Percentiles rank a stretch among this genome's conserved stretches.
Evolutionary conservation across 2,329 filamentous ascomycete genomes (phyloP).

Genomic region (Aspergillus hortae): DNA sequence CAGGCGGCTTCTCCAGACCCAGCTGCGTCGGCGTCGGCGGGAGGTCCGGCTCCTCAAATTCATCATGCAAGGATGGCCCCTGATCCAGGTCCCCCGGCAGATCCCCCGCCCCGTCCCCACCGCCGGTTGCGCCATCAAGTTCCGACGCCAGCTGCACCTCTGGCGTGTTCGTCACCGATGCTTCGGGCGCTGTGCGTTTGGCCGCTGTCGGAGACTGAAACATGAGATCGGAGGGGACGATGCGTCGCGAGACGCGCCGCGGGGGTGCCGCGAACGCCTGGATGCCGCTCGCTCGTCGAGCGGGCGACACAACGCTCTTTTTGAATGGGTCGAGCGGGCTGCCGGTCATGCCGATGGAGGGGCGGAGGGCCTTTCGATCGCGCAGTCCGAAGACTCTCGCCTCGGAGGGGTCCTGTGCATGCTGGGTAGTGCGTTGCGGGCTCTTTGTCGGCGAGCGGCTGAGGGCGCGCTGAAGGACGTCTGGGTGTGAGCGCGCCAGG

Average conservation of each 20-base stretch:
- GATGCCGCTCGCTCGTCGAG: conserved; percentile 28
- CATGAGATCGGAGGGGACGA: conserved; percentile 26
- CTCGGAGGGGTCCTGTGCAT: conserved; percentile 14
- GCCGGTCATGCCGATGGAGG: conserved; percentile 27
- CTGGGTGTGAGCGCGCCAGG: conserved; percentile 58
- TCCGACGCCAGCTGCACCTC: conserved; percentile 32
- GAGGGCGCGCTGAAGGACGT: conserved; percentile 50
- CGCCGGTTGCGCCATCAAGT: conserved; percentile 26
- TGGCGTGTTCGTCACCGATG: conserved; percentile 20
- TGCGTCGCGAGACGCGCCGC: conserved; percentile 32
- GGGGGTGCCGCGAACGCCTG: conserved; percentile 35
- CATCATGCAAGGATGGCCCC: conserved; percentile 21
- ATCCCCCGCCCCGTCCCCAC: conserved; percentile 15
- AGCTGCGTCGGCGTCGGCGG: conserved; percentile 49
- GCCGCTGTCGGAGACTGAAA: conserved; percentile 24
- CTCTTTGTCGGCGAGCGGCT: conserved; percentile 38
- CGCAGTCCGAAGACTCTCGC: conserved; percentile 28
- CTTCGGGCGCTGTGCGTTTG: conserved; percentile 10
- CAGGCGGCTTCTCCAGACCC: conserved; percentile 33
- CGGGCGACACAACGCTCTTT: conserved; percentile 15
- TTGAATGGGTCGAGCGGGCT: conserved; percentile 22
- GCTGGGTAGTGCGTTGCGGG: conserved; percentile 15
- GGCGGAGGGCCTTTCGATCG: conserved; percentile 35
- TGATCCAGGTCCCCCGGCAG: conserved; percentile 15
- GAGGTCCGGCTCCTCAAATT: conserved; percentile 59